Evolutionary conservation across 2,329 filamentous ascomycete species (phyloP).

Genomic region (Parafenestella ontariensis): DNA sequence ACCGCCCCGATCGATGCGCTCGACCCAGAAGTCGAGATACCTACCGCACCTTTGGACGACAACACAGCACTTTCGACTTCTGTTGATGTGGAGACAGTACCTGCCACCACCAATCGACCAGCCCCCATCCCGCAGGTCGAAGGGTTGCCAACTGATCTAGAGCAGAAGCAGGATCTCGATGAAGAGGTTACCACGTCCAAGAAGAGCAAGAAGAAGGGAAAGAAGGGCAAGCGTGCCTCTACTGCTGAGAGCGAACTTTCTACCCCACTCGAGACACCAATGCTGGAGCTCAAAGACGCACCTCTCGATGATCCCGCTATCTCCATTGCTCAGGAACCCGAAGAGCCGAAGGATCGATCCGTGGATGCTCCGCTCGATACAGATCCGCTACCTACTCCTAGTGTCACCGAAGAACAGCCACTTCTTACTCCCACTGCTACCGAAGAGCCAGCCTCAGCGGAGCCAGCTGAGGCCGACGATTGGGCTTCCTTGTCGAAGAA

Average conservation of each 20-base stretch:
- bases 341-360: background rate
- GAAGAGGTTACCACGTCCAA: slow-evolving; percentile 16
- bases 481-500: slow-evolving; percentile 47
- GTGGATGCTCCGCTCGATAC: background rate
- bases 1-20: slow-evolving; percentile 3
- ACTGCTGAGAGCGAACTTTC: slow-evolving; percentile 14
- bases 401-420: background rate
- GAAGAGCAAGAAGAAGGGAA: slow-evolving; percentile 31
- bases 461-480: slow-evolving; percentile 1
- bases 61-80: background rate
- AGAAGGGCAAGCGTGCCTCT: slow-evolving; percentile 24
- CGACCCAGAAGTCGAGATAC: background rate
- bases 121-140: background rate
- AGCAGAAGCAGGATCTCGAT: slow-evolving; percentile 7
- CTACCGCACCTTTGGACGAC: background rate
- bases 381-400: background rate
- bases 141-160: background rate
- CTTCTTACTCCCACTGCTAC: background rate
- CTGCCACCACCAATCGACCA: background rate
- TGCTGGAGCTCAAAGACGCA: slow-evolving; percentile 3
- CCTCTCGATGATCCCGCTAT: slow-evolving; percentile 1
- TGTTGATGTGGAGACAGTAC: background rate
- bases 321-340: background rate
- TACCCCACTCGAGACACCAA: slow-evolving; percentile 5
- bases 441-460: background rate